Evolutionary conservation across 148 eudicot genomes (phyloP).

Genomic region (Euryodendron excelsum): DNA sequence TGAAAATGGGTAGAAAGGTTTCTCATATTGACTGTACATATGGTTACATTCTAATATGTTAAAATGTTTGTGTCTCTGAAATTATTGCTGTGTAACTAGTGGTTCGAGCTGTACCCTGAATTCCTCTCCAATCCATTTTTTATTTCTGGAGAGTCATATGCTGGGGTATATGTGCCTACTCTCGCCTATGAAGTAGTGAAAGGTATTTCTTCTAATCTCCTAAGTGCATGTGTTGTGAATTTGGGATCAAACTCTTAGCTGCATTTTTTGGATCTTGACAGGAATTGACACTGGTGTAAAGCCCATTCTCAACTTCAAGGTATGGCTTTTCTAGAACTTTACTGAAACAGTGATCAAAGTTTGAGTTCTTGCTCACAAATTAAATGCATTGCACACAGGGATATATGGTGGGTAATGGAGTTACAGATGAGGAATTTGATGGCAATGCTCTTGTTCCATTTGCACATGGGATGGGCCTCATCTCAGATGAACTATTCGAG

Average conservation of each 20-base stretch:
- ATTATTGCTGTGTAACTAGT: conserved; percentile 40
- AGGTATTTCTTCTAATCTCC: conserved; percentile 42
- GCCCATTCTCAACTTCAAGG: conserved; percentile 83
- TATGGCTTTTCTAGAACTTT: conserved; percentile 18
- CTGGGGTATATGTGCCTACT: conserved; percentile 95
- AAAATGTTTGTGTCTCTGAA: background rate
- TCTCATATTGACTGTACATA: background rate
- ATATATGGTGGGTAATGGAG: conserved; percentile 97
- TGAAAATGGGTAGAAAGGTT: background rate
- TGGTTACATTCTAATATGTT: background rate
- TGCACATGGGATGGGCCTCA: conserved; percentile 94
- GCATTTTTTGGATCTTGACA: background rate
- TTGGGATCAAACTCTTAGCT: background rate
- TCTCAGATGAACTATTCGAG: conserved; percentile 65
- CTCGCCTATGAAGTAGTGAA: conserved; percentile 76
- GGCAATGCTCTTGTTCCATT: conserved; percentile 96
- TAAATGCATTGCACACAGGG: conserved; percentile 52
- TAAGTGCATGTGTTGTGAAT: background rate
- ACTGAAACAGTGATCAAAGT: background rate
- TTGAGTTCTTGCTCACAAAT: background rate
- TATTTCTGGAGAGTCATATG: conserved; percentile 91
- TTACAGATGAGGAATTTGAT: conserved; percentile 67
- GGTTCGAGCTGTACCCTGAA: conserved; percentile 80
- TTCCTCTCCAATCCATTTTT: conserved; percentile 74
- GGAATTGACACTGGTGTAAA: conserved; percentile 69